Evolutionary conservation across 2,329 filamentous ascomycete species (phyloP), one percentile per base, ranked within the genome.

Genomic region (Penicillium fuscoglaucum): DNA sequence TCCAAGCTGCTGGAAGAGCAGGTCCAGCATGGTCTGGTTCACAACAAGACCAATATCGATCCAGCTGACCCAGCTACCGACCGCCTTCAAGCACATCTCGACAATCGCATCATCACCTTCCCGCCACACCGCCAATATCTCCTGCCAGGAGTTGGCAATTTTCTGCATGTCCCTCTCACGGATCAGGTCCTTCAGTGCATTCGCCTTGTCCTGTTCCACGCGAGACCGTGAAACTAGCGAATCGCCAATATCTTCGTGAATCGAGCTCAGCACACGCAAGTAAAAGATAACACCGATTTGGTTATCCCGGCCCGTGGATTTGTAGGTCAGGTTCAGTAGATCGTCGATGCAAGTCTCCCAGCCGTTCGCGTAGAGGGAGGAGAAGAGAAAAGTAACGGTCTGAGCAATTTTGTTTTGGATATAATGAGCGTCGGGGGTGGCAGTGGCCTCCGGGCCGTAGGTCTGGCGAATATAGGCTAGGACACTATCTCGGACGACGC

Each of bases 61-160:
- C 95, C 95, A 99, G 83, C 92, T 96, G 60, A 96, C 92, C 93
- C 95, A 99, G 74, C 93, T 95, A 39, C 91, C 92, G 64, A 99
- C 87, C n/a, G 92, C 89, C 76, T 89, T 91, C 53, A 99, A 82
- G 67, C 90, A 93, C 83, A 96, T 87, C 74, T 97, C 92, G 44
- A 96, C 84, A 58, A 98, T 84, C 43, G 78, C 74, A 70, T 92
- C 87, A 65, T 89, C 85, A 57, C 86, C 83, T 56, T 85, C 84
- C 65, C 83, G 82, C 83, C 93, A 98, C 68, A 88, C 86, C 12
- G 86, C 83, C 55, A 99, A 82, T 45, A 99, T 89, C 70, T 96
- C 90, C 74, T 95, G 90, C 95, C 95, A 99, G 4, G 92, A 93
- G 60, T 83, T 82, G 44, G 91, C 90, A 65, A 99, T 90, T 74